These are phyloP conservation scores for Ophiostoma populinum DNA, from an alignment of 2,329 filamentous ascomycete genomes.

Conservation along the genomic window DNA sequence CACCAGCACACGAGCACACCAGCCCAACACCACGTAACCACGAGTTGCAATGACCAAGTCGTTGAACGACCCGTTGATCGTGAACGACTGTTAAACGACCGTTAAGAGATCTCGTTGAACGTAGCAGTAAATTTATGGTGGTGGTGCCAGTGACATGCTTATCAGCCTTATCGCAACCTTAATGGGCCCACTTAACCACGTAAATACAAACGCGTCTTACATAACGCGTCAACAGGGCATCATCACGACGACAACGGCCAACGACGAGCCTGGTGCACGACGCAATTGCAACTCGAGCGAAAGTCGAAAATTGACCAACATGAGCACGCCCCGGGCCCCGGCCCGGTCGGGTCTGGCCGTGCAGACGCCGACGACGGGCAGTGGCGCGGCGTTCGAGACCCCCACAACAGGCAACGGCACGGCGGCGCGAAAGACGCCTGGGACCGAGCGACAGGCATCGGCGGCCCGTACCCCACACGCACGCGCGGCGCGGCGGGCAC, in stretches of 20 bases:
- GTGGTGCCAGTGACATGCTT: no score
- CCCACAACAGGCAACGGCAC: slow-evolving; percentile 5
- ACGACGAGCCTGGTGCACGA: no score
- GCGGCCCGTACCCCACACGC: slow-evolving; percentile 39
- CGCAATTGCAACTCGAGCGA: no score
- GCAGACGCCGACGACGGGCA: slow-evolving; percentile 5
- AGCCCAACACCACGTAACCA: no score
- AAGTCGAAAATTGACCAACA: no score
- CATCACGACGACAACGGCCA: not conserved
- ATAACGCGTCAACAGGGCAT: not conserved
- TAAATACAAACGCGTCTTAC: slow-evolving; percentile 2
- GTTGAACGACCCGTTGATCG: no score
- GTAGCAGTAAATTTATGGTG: no score
- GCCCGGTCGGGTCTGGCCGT: not conserved
- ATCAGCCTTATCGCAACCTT: no score
- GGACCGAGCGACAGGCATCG: slow-evolving; percentile 27
- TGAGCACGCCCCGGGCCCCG: slow-evolving; percentile 6
- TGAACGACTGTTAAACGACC: no score
- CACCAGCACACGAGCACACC: no score
- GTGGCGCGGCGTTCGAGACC: slow-evolving; percentile 6
- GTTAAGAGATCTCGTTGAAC: no score
- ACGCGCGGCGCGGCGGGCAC: slow-evolving; percentile 38
- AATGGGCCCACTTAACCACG: not conserved
- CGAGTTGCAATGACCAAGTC: no score
- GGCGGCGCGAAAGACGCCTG: slow-evolving; percentile 11